Percentiles rank a stretch among this genome's conserved stretches.
Evolutionary conservation across 2,329 filamentous ascomycete genomes (phyloP).

Genomic region (Cryphonectria naterciae): DNA sequence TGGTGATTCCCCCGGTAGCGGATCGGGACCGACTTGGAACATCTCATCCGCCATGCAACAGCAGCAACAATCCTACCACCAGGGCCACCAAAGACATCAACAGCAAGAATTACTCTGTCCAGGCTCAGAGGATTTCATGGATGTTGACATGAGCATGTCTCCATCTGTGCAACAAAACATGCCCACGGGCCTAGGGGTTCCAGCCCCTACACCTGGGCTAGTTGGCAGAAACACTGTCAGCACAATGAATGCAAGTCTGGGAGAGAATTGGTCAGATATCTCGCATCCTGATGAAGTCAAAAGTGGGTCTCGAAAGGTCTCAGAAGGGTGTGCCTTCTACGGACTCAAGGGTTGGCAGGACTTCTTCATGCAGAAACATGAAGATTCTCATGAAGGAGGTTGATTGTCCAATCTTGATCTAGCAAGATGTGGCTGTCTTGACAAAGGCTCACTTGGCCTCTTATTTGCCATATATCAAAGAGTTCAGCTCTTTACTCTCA

Average conservation of each 20-base stretch:
- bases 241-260: neutral
- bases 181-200: neutral
- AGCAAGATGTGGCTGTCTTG: too few relatives aligned
- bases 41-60: neutral
- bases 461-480: neutral
- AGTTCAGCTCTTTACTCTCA: neutral
- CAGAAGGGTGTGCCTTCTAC: neutral
- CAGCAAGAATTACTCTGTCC: neutral
- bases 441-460: neutral
- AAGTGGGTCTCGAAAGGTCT: neutral
- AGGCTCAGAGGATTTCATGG: neutral
- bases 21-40: neutral
- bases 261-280: neutral
- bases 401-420: neutral
- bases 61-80: neutral
- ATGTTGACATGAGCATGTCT: neutral
- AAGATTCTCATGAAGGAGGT: neutral
- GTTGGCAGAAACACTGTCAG: neutral
- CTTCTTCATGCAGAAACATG: neutral
- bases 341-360: neutral
- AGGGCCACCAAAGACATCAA: neutral
- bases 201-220: neutral
- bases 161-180: neutral
- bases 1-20: neutral
- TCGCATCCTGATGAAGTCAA: neutral